Conservation (phyloP, 768 basidiomycete genomes). For the Lactarius indigo region DNA sequence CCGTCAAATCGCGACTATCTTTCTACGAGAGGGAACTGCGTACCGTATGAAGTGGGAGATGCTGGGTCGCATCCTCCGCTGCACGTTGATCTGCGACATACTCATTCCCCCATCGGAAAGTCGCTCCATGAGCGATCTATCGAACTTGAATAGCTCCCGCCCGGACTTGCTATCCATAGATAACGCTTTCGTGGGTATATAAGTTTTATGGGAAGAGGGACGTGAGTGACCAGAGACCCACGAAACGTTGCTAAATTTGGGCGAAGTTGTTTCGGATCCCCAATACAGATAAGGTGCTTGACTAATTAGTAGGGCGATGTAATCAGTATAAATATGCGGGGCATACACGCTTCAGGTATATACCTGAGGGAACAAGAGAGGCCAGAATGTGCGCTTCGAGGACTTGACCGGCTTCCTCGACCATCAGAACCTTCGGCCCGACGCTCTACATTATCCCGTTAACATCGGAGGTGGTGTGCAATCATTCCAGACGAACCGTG, state of each 20-base stretch:
- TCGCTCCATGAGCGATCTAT: slow-evolving; percentile 70
- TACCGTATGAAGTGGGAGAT: slow-evolving; percentile 63
- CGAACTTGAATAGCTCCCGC: slow-evolving; percentile 55
- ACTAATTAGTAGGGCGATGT: slow-evolving; percentile 31
- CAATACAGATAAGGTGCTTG: slow-evolving; percentile 75
- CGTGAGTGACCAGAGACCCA: slow-evolving; percentile 31
- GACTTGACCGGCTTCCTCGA: slow-evolving; percentile 82
- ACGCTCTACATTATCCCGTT: slow-evolving; percentile 43
- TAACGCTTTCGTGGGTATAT: slow-evolving; percentile 41
- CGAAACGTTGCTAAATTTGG: slow-evolving; percentile 65
- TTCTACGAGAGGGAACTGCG: slow-evolving; percentile 6
- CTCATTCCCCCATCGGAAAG: slow-evolving; percentile 51
- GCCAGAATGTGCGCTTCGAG: slow-evolving; percentile 73
- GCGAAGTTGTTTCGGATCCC: slow-evolving; percentile 73
- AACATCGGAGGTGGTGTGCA: neutral
- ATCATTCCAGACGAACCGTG: slow-evolving; percentile 37
- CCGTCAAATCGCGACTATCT: neutral
- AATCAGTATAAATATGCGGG: neutral
- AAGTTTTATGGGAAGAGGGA: neutral
- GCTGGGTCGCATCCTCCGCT: slow-evolving; percentile 69
- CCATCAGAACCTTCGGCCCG: slow-evolving; percentile 57
- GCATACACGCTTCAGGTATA: neutral
- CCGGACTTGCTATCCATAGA: slow-evolving; percentile 67
- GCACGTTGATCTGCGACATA: slow-evolving; percentile 70
- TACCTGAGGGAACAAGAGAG: slow-evolving; percentile 48